Evolutionary conservation across 176 grass and related monocot species (phyloP), one percentile per base, ranked within the genome.

Genomic region (Areca catechu): DNA sequence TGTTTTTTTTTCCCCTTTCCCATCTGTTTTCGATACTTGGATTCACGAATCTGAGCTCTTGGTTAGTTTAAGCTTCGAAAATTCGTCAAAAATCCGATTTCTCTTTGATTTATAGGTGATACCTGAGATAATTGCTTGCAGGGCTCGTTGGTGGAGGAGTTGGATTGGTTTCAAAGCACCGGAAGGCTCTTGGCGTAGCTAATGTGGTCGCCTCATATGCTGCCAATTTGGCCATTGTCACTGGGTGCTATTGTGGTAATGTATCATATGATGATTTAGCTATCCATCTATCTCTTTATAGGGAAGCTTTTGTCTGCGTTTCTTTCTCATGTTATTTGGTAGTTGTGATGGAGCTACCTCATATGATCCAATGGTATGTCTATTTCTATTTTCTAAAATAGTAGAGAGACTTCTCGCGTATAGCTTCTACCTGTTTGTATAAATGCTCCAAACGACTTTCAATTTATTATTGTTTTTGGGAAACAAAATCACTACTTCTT

Each of bases 191-290:
- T 10, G 81, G 86, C 66, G 62, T 66, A 0, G 21, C 67, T 18
- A 58, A 71, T 15, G 51, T 67, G 3, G 74, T 77, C 0, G 69
- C 69, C 48, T 76, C 80, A 22, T 97, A 88, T 48, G 86, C 83
- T 1, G 65, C 69, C 27, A 85, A 97, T 77, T 69, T 88, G 23
- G 78, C 80, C 70, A 74, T 85, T 57, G 69, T 77, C 20, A 62
- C 78, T 5, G 86, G 80, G 19, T 91, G 77, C 81, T 97, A 91
- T 63, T 85, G 74, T 53, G 83, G 92, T 97, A 75, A 77, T 22
- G 17, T 54, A 24, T 30, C 7, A 43, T 43, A 43, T 43, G 1
- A 43, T 1, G 34, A 43, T 14, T 43, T 43, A 43, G 1, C 34
- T 43, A 3, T 43, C 34, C 34, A 12, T 43, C 34, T 43, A 43